Conservation (phyloP, 2,329 filamentous ascomycete species). For the Phyllosticta citrichinensis region DNA sequence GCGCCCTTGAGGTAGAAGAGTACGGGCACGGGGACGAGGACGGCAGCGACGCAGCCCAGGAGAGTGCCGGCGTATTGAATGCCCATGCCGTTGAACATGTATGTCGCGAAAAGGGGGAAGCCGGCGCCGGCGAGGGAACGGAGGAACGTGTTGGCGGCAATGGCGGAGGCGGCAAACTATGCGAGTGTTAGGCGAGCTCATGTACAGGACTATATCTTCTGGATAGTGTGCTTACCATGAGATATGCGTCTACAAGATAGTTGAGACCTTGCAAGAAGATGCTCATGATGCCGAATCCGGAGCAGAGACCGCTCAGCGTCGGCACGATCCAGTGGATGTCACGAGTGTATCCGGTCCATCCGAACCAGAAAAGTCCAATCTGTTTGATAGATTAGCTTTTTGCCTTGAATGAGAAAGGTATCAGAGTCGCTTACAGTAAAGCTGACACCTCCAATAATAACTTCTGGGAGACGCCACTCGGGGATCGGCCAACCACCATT, state of each 20-base stretch:
- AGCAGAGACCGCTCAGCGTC: conserved; percentile 39
- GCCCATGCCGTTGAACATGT: conserved; percentile 46
- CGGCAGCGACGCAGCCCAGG: conserved; percentile 33
- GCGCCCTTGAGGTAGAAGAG: conserved; percentile 36
- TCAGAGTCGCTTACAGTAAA: conserved; percentile 18
- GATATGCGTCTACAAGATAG: conserved; percentile 50
- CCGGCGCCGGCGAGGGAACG: conserved; percentile 40
- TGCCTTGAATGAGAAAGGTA: no score
- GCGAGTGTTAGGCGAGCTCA: neutral
- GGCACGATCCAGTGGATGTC: conserved; percentile 33
- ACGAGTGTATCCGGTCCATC: conserved; percentile 33
- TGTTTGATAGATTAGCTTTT: no score
- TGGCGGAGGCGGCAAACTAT: conserved; percentile 40
- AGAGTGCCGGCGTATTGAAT: conserved; percentile 38
- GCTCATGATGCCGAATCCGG: conserved; percentile 47
- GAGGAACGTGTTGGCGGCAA: conserved; percentile 47
- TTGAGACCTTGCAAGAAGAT: conserved; percentile 51
- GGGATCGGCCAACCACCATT: conserved; percentile 44
- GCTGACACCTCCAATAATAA: conserved; percentile 41
- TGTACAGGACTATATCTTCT: conserved; percentile 12
- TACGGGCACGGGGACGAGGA: conserved; percentile 35
- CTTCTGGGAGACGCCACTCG: conserved; percentile 48
- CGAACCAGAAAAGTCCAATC: conserved; percentile 33
- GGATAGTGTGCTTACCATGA: conserved; percentile 28
- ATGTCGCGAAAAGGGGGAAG: conserved; percentile 45